Evolutionary conservation across 2,329 filamentous ascomycete species (phyloP).

Genomic region (Xylariaceae sp.): DNA sequence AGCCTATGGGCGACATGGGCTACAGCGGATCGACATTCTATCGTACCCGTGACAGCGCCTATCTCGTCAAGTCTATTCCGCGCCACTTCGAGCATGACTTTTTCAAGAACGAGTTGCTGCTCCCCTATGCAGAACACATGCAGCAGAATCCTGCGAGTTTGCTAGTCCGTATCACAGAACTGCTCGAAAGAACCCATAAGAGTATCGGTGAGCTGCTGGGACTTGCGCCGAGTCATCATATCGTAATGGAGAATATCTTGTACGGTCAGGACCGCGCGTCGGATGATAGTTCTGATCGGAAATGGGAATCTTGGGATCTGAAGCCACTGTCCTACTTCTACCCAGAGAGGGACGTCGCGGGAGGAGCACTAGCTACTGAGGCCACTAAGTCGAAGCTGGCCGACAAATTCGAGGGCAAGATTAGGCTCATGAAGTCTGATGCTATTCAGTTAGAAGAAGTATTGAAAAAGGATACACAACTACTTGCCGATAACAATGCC

Average conservation of each 20-base stretch:
- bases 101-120: conserved; percentile 70
- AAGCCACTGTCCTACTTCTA: conserved; percentile 79
- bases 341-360: conserved; percentile 73
- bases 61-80: conserved; percentile 74
- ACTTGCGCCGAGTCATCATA: conserved; percentile 71
- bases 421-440: conserved; percentile 60
- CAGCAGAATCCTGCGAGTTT: conserved; percentile 62
- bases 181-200: conserved; percentile 60
- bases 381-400: conserved; percentile 69
- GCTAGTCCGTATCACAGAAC: conserved; percentile 74
- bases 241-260: conserved; percentile 79
- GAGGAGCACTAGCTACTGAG: conserved; percentile 66
- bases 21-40: conserved; percentile 81
- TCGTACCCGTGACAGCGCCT: conserved; percentile 68
- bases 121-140: conserved; percentile 70
- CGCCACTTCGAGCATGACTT: conserved; percentile 73
- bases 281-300: conserved; percentile 39
- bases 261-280: conserved; percentile 59
- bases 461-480: conserved; percentile 65
- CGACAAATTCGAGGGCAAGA: conserved; percentile 71
- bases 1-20: conserved; percentile 70
- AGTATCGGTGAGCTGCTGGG: conserved; percentile 67
- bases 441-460: conserved; percentile 61
- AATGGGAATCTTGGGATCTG: conserved; percentile 76
- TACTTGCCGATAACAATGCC: conserved; percentile 67